phyloP scores from a whole-genome alignment of 352 stramenopile species.

The Pythium sukuiense region DNA sequence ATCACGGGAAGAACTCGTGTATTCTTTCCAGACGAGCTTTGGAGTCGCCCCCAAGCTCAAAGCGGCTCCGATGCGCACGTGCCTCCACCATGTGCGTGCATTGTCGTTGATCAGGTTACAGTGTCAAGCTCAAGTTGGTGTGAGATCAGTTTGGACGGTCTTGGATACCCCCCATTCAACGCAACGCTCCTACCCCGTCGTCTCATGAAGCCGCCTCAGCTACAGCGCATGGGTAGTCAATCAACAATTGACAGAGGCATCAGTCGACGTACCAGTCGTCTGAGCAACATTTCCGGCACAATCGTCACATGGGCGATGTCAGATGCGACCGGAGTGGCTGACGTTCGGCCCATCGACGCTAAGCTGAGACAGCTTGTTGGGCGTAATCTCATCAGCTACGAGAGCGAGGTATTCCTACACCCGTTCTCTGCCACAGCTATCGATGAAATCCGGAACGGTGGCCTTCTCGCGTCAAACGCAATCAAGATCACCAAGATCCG shows the following conservation, averaged over 20 bases:
- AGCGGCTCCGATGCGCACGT: not conserved
- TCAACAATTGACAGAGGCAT: constrained; percentile 25
- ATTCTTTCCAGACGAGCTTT: constrained; percentile 43
- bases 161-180: constrained; percentile 81
- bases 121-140: constrained; percentile 42
- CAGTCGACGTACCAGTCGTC: constrained; percentile 35
- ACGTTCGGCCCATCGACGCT: constrained; percentile 1
- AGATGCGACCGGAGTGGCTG: not conserved
- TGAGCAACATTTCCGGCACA: constrained; percentile 48
- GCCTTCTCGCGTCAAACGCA: not conserved
- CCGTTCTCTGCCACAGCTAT: constrained; percentile 44
- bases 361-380: not conserved
- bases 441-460: constrained; percentile 1
- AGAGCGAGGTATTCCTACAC: constrained; percentile 42
- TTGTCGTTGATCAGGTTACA: constrained; percentile 55
- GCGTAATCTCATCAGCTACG: not conserved
- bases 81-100: constrained; percentile 29
- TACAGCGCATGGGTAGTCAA: constrained; percentile 40
- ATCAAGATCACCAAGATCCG: constrained; percentile 34
- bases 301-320: constrained; percentile 13
- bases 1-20: constrained; percentile 50
- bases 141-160: constrained; percentile 64
- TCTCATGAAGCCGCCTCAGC: constrained; percentile 43
- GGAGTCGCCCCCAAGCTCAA: constrained; percentile 24
- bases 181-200: constrained; percentile 57